A percentile compares a stretch with the other conserved stretches of the same genome.
These are phyloP conservation scores for Rhizophora apiculata DNA, from an alignment of 345 rosid species.

Conservation along the genomic window DNA sequence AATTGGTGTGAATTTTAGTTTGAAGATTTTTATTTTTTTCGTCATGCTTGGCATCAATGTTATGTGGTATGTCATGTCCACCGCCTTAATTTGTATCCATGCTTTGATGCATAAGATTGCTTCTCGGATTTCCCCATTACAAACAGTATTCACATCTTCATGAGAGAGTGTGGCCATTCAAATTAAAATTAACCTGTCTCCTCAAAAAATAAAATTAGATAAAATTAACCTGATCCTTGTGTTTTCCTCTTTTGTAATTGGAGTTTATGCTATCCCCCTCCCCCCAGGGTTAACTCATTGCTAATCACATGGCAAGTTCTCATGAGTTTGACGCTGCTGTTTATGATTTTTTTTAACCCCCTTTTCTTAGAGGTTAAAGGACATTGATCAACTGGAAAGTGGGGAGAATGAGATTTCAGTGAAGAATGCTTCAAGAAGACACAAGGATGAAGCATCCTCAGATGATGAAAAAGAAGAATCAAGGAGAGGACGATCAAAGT, in stretches of 20 bases:
- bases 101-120: background rate
- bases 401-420: constrained; percentile 33
- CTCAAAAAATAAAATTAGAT: no score
- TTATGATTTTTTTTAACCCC: constrained; percentile 35
- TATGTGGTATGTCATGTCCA: no score
- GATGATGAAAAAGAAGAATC: constrained; percentile 80
- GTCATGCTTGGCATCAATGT: no score
- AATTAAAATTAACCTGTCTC: background rate
- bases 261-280: background rate
- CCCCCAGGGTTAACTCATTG: constrained; percentile 1
- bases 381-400: constrained; percentile 40
- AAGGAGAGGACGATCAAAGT: constrained; percentile 76
- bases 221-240: background rate
- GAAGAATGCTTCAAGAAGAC: constrained; percentile 49
- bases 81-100: background rate
- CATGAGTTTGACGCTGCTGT: constrained; percentile 27
- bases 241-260: background rate
- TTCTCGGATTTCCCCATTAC: background rate
- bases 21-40: no score
- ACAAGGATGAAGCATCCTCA: constrained; percentile 56
- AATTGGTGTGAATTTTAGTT: no score
- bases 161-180: background rate
- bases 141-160: no score
- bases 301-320: constrained; percentile 7
- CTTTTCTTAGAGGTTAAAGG: constrained; percentile 55